A percentile compares a stretch with the other conserved stretches of the same genome.
phyloP scores from a whole-genome alignment of 768 basidiomycete genomes.

The Podaxis sp. region DNA sequence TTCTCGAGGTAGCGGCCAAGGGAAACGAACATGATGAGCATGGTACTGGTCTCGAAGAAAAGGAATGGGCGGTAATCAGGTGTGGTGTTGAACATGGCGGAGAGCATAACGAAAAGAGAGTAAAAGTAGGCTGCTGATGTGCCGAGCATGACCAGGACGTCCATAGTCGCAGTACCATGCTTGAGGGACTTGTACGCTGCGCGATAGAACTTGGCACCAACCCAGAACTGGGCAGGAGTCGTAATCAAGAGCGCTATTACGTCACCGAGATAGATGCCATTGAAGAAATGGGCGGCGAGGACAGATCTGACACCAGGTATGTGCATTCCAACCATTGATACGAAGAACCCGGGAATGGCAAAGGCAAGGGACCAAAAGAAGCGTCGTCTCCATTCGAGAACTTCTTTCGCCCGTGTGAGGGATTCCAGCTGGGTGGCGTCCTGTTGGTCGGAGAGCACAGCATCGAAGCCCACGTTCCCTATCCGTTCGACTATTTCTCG shows the following conservation, averaged over 20 bases:
- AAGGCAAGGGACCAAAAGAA: constrained; percentile 76
- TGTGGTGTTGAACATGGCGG: constrained; percentile 61
- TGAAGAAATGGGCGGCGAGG: constrained; percentile 49
- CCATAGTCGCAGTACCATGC: constrained; percentile 94
- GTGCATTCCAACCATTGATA: constrained; percentile 81
- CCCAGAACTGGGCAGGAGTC: constrained; percentile 91
- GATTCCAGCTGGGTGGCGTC: constrained; percentile 85
- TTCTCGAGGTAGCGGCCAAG: constrained; percentile 96
- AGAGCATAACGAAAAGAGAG: constrained; percentile 70
- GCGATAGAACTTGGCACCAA: constrained; percentile 84
- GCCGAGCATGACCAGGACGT: constrained; percentile 94
- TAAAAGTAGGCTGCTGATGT: constrained; percentile 94
- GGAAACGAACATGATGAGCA: constrained; percentile 97
- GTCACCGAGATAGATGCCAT: constrained; percentile 81
- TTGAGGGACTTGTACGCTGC: constrained; percentile 90
- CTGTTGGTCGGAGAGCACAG: constrained; percentile 76
- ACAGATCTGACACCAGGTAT: constrained; percentile 60
- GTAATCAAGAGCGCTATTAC: constrained; percentile 73
- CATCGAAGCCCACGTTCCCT: constrained; percentile 89
- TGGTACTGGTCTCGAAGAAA: constrained; percentile 99
- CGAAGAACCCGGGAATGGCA: constrained; percentile 91
- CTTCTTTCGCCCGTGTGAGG: constrained; percentile 86
- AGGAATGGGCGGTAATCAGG: constrained; percentile 77
- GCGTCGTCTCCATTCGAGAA: constrained; percentile 83
- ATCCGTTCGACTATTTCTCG: constrained; percentile 89